phyloP scores from a whole-genome alignment of 1,284 basidiomycete species.

The Microbotryum scabiosae region DNA sequence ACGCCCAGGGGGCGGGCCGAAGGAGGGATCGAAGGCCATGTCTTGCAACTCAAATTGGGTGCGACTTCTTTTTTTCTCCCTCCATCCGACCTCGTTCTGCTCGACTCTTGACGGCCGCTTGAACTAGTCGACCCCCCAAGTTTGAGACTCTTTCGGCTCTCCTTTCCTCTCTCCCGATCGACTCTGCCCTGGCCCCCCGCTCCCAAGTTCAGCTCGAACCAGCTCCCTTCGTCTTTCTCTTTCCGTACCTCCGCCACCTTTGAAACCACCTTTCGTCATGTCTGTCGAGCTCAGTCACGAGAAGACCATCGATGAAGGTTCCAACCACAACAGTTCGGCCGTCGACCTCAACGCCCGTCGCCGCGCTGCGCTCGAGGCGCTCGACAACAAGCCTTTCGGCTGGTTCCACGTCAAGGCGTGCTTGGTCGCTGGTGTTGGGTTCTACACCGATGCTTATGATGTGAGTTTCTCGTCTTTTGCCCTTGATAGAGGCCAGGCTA shows the following conservation, averaged over 20 bases:
- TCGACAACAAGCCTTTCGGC: conserved; percentile 61
- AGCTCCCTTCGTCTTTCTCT: background rate
- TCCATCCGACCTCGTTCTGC: too few species aligned
- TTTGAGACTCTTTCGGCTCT: background rate
- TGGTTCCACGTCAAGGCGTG: conserved; percentile 59
- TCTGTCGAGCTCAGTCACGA: background rate
- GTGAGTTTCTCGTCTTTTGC: conserved; percentile 25
- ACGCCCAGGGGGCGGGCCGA: too few species aligned
- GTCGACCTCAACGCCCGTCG: conserved; percentile 44
- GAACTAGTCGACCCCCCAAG: too few species aligned
- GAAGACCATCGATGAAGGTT: background rate
- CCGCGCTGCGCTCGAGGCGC: conserved; percentile 61
- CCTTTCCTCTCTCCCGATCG: background rate
- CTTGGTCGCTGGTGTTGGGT: conserved; percentile 65
- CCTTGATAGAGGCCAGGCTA: background rate
- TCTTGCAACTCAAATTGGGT: background rate
- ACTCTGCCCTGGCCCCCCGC: background rate
- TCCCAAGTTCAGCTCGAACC: background rate
- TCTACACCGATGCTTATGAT: conserved; percentile 70
- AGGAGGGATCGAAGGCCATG: background rate
- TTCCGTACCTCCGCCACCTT: background rate
- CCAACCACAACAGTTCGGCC: background rate
- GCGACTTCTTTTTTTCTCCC: background rate
- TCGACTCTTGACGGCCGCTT: too few species aligned
- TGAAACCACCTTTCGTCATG: background rate